These are phyloP conservation scores for Calocera viscosa DNA, from an alignment of 768 basidiomycete species.

Conservation along the genomic window DNA sequence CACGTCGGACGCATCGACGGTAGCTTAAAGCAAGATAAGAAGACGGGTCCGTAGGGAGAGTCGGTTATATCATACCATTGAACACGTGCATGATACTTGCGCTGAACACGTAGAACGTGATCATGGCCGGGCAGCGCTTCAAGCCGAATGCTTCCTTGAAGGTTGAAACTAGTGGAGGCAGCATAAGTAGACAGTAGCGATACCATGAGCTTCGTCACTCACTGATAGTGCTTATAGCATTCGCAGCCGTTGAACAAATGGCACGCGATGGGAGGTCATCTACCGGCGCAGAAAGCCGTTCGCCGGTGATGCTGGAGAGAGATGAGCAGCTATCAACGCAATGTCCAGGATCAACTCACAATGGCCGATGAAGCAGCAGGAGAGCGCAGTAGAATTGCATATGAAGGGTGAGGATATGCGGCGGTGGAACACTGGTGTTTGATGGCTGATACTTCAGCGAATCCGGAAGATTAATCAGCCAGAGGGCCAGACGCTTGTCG, in stretches of 20 bases:
- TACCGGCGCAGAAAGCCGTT: conserved; percentile 15
- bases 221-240: conserved; percentile 21
- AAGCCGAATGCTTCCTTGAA: conserved; percentile 22
- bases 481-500: conserved; percentile 23
- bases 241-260: conserved; percentile 23
- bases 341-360: conserved; percentile 15
- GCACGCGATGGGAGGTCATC: conserved; percentile 18
- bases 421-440: conserved; percentile 19
- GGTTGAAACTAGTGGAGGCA: conserved; percentile 13
- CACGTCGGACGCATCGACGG: conserved; percentile 29
- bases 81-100: conserved; percentile 23
- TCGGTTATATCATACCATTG: not conserved
- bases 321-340: not conserved
- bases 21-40: conserved; percentile 12
- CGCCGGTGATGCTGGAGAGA: conserved; percentile 18
- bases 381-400: conserved; percentile 24
- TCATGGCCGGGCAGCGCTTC: conserved; percentile 21
- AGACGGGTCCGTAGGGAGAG: not conserved
- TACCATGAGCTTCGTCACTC: not conserved
- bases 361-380: conserved; percentile 25
- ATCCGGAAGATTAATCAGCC: conserved; percentile 23
- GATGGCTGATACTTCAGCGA: conserved; percentile 20
- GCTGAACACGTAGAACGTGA: conserved; percentile 24
- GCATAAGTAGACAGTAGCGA: conserved; percentile 14
- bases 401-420: conserved; percentile 23